Conservation (phyloP, 768 basidiomycete species). For the Lentinula edodes region DNA sequence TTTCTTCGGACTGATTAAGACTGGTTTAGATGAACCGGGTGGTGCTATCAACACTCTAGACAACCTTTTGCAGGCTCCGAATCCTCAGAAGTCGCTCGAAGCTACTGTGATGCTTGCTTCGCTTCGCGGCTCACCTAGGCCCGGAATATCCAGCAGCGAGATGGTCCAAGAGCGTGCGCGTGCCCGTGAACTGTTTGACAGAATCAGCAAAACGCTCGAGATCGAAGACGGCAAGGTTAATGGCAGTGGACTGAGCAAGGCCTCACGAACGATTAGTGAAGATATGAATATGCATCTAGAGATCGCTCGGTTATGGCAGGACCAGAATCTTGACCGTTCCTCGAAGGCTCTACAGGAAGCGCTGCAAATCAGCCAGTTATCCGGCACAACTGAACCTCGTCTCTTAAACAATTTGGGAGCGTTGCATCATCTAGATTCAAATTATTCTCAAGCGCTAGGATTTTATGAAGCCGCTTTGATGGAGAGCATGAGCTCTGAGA, state of each 20-base stretch:
- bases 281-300: constrained; percentile 91
- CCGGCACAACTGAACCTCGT: constrained; percentile 52
- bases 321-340: constrained; percentile 70
- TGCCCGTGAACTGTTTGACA: constrained; percentile 81
- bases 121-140: constrained; percentile 76
- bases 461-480: constrained; percentile 76
- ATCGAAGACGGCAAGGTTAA: constrained; percentile 49
- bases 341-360: constrained; percentile 72
- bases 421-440: constrained; percentile 65
- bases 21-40: constrained; percentile 62
- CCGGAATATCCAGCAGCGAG: constrained; percentile 73
- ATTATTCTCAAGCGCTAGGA: constrained; percentile 45
- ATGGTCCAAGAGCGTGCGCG: constrained; percentile 61
- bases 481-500: constrained; percentile 35
- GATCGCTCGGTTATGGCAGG: constrained; percentile 85
- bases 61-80: constrained; percentile 62
- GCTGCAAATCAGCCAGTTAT: constrained; percentile 51
- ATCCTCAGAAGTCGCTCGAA: constrained; percentile 66
- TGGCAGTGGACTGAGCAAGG: constrained; percentile 31
- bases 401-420: constrained; percentile 79
- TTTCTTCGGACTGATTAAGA: background rate
- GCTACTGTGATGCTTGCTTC: constrained; percentile 88
- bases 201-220: constrained; percentile 61
- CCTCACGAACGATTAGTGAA: constrained; percentile 53
- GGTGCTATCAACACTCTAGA: constrained; percentile 86